phyloP scores from a whole-genome alignment of 2,329 filamentous ascomycete genomes.

The Pyrenophora tritici-repentis region DNA sequence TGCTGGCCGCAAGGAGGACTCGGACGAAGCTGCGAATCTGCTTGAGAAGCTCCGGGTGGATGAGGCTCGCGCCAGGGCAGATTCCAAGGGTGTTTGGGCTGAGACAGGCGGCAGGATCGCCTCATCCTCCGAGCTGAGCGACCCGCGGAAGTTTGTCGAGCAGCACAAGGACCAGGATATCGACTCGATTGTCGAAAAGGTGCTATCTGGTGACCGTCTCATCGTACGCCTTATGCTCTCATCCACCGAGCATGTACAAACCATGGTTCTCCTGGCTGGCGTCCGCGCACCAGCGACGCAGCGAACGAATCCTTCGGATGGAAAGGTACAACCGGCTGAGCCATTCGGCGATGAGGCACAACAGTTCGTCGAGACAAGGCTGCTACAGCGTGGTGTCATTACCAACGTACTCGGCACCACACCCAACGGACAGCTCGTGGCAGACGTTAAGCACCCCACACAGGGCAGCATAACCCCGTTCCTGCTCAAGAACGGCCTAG shows the following conservation, averaged over 20 bases:
- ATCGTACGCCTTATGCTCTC: constrained; percentile 80
- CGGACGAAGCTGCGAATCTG: constrained; percentile 70
- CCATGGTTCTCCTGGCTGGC: constrained; percentile 86
- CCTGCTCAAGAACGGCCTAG: constrained; percentile 84
- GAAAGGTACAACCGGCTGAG: constrained; percentile 81
- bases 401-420: constrained; percentile 84
- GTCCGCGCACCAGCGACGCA: constrained; percentile 89
- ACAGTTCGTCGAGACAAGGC: constrained; percentile 80
- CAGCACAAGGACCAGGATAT: constrained; percentile 84
- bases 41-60: constrained; percentile 78
- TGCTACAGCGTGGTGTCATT: constrained; percentile 85
- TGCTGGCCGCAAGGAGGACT: constrained; percentile 87
- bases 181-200: constrained; percentile 81
- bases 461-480: constrained; percentile 92
- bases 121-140: constrained; percentile 78
- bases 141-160: constrained; percentile 75
- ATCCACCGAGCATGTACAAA: constrained; percentile 84
- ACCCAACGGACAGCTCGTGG: constrained; percentile 90
- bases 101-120: constrained; percentile 69
- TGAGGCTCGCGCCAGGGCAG: constrained; percentile 77
- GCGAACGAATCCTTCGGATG: constrained; percentile 76
- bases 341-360: constrained; percentile 89
- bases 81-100: constrained; percentile 81
- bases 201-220: constrained; percentile 88
- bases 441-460: constrained; percentile 77